Base-by-base conservation (phyloP, 352 stramenopile species). In the Pythium angustatum region DNA sequence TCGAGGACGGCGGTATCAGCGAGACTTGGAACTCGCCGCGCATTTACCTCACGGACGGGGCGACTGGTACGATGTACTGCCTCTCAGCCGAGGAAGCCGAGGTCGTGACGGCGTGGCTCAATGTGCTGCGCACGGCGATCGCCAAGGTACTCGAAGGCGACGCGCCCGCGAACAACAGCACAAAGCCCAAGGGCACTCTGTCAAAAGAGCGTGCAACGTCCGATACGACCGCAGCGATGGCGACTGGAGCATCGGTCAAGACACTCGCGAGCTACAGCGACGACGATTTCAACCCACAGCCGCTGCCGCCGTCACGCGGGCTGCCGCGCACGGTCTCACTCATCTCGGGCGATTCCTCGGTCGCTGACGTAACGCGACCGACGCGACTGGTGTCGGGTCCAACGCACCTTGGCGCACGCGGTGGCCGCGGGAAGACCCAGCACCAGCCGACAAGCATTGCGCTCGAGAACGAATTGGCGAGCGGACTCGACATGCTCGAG, bases 1-100 rank as follows among this genome's bases (percentile, higher is more conserved):
- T 94, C 44, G 76, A 94, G 56, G 83, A 94, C 61, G 86, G 86
- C 41, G 86, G 86, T 10, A 54, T 90, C 27, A 93, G 83, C 55
- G 86, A 94, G 68, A 94, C 86, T 34, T 94, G 86, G 86, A 91
- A 91, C 66, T 92, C 86, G 27, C 83, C 86, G 24, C 82, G 86
- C 41, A 94, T 94, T 59, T 89, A 94, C 71, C 68, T 94, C 36
- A 93, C 86, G 3, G 86, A 94, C 61, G 75, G 74, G 30, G 74
- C 77, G 21, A 89, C 61, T 12, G 82, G 86, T 33, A 85, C 89
- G 34, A 88, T 92, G 75, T 94, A 94, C 69, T 94, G 86, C 53
- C 71, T 94, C 36, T 92, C 82, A 11, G 78, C 80, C 0, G 86
- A 94, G 51, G 86, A 93, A 54, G 82, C 68, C 2, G 72, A 81